These are phyloP conservation scores for Monosporascus sp. DNA, from an alignment of 2,329 filamentous ascomycete species.

Conservation along the genomic window DNA sequence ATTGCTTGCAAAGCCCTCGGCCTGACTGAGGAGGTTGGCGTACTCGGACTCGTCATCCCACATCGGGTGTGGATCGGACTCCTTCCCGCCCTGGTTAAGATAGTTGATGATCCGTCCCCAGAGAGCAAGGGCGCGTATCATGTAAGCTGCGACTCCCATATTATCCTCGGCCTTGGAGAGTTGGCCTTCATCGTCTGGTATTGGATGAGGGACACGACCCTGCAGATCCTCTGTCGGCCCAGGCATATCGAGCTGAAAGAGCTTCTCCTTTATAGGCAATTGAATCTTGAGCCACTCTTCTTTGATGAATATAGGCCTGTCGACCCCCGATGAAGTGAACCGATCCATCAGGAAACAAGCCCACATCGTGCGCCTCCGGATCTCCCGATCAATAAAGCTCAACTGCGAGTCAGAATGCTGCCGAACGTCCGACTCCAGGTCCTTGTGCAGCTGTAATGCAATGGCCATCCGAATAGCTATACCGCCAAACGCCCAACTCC, in stretches of 20 bases:
- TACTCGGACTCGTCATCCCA: constrained; percentile 82
- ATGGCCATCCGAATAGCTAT: constrained; percentile 97
- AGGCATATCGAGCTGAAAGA: constrained; percentile 87
- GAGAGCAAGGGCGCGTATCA: constrained; percentile 76
- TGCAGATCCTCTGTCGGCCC: constrained; percentile 80
- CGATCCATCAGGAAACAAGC: constrained; percentile 96
- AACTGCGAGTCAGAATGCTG: constrained; percentile 60
- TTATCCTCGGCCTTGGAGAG: constrained; percentile 67
- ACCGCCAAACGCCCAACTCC: constrained; percentile 93
- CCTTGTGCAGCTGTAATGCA: constrained; percentile 86
- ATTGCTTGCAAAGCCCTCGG: constrained; percentile 62
- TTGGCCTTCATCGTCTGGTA: constrained; percentile 59
- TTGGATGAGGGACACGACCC: constrained; percentile 61
- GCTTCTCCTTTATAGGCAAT: constrained; percentile 82
- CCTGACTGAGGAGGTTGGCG: constrained; percentile 62
- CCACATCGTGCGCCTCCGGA: constrained; percentile 94
- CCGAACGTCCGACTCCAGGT: constrained; percentile 75
- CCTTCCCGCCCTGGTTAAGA: constrained; percentile 83
- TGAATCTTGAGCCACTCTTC: constrained; percentile 88
- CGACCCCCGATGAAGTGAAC: constrained; percentile 93
- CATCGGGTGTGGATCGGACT: constrained; percentile 69
- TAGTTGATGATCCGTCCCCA: constrained; percentile 91
- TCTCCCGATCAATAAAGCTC: constrained; percentile 90
- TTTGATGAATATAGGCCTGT: constrained; percentile 84
- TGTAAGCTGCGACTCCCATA: constrained; percentile 91